Evolutionary conservation across 208 protist genomes (phyloP).

Genomic region (Lotmaria passim): DNA sequence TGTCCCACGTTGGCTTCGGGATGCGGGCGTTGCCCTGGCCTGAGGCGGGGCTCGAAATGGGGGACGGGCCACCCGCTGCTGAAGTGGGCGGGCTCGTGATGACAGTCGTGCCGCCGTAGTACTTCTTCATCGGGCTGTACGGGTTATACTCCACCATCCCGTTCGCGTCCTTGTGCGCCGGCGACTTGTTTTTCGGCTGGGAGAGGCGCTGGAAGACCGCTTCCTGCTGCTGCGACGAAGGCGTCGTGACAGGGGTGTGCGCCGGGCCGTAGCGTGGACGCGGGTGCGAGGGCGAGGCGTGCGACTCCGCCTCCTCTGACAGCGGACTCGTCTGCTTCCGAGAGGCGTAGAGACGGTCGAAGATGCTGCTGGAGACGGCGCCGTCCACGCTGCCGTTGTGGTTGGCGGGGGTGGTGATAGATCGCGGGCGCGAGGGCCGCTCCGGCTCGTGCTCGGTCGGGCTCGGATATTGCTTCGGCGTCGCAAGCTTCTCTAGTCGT

Average conservation of each 20-base stretch:
- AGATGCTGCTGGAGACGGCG: slow-evolving; percentile 6
- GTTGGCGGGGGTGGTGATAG: background rate
- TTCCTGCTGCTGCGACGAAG: slow-evolving; percentile 6
- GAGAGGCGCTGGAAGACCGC: slow-evolving; percentile 35
- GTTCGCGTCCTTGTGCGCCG: slow-evolving; percentile 4
- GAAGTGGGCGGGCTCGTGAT: slow-evolving; percentile 7
- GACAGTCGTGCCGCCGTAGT: slow-evolving; percentile 30
- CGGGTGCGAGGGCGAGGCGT: background rate
- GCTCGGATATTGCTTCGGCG: slow-evolving; percentile 15
- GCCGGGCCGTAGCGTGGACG: background rate
- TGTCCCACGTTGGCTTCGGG: slow-evolving; percentile 22
- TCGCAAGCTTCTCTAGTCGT: slow-evolving; percentile 25
- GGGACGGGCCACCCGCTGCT: background rate
- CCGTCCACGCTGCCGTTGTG: background rate
- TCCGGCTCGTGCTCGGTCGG: slow-evolving; percentile 1
- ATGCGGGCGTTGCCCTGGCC: slow-evolving; percentile 19
- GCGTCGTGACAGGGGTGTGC: background rate
- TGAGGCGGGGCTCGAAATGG: background rate
- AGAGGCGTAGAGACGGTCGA: slow-evolving; percentile 28
- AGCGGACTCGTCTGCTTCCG: slow-evolving; percentile 7
- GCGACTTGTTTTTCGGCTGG: slow-evolving; percentile 24
- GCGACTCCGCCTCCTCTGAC: background rate
- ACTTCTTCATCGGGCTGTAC: slow-evolving; percentile 11
- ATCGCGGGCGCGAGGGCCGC: background rate
- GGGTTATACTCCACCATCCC: slow-evolving; percentile 4